These are phyloP conservation scores for Serendipita sp. DNA, from an alignment of 768 basidiomycete species.

Conservation along the genomic window DNA sequence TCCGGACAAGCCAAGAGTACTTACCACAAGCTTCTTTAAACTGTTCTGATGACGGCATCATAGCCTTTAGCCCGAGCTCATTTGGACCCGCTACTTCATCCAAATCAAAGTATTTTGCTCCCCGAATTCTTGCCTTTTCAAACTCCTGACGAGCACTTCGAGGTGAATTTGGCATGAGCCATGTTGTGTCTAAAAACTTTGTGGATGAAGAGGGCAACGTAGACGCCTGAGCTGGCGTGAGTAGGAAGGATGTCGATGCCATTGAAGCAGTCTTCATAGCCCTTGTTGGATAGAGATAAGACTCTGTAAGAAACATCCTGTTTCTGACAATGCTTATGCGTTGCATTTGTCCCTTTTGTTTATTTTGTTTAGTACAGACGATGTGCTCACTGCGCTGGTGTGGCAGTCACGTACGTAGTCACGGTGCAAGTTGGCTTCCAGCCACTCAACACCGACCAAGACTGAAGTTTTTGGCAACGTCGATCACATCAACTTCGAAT, in stretches of 20 bases:
- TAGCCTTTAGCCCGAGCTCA: constrained; percentile 75
- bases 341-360: no score
- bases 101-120: constrained; percentile 60
- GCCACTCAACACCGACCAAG: background rate
- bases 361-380: no score
- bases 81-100: constrained; percentile 63
- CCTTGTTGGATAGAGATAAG: no score
- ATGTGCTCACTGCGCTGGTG: background rate
- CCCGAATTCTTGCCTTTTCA: constrained; percentile 45
- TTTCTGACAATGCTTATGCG: no score
- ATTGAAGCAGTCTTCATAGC: no score
- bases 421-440: background rate
- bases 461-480: background rate
- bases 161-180: constrained; percentile 86
- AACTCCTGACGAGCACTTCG: constrained; percentile 61
- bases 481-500: background rate
- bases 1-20: background rate
- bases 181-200: constrained; percentile 57
- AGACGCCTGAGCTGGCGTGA: constrained; percentile 21
- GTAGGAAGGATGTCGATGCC: constrained; percentile 16
- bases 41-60: constrained; percentile 61
- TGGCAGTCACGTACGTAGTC: background rate
- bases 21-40: constrained; percentile 44
- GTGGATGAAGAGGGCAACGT: constrained; percentile 20
- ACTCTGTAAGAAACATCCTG: no score